Base-by-base conservation (phyloP, 1,139 yeast genomes). In the Yamadazyma songkhlaensis region DNA sequence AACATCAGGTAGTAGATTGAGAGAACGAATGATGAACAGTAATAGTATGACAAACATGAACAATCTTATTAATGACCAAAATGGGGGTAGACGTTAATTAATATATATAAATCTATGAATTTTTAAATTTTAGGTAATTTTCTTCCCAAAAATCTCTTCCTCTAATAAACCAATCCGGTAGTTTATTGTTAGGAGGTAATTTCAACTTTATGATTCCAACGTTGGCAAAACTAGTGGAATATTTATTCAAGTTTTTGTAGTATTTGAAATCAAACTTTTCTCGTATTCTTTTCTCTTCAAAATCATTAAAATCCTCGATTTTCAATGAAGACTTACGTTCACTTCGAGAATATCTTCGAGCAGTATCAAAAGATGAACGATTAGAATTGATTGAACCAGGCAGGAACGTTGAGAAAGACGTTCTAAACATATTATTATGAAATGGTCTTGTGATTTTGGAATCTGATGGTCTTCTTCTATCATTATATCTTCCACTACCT, bases 151-250 rank as follows among this genome's bases (percentile, higher is more conserved):
- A 55, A 44, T 78, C 74, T 41, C 89, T 57, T 37, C 82, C 83
- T 33, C 66, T 60, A 13, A 67, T 64, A 49, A 84, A 84, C 96
- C 96, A 87, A 2, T 59, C 67, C 0, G 95, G 95, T 25, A 87
- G 64, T 35, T 73, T 67, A 22, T 66, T 61, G 40, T 80, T 86
- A 3, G 73, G 64, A 0, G 95, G 95, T 6, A 86, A 64, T 39
- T 66, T 66, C 36, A 84, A 60, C 45, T 64, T 68, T 9, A 72
- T 59, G 25, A 62, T 63, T 27, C 63, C 62, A 14, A 69, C 70
- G 41, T 64, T 61, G 34, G 63, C 71, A 45, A 57, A 66, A 25
- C 54, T 55, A 31, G 54, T 52, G 6, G 60, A 55, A 36, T 54
- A 49, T 45, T 59, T 59, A 38, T 58, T 55, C 31, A 60, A 42